Evolutionary conservation across 2,329 filamentous ascomycete species (phyloP).

Genomic region (Ophiostoma ulmi): DNA sequence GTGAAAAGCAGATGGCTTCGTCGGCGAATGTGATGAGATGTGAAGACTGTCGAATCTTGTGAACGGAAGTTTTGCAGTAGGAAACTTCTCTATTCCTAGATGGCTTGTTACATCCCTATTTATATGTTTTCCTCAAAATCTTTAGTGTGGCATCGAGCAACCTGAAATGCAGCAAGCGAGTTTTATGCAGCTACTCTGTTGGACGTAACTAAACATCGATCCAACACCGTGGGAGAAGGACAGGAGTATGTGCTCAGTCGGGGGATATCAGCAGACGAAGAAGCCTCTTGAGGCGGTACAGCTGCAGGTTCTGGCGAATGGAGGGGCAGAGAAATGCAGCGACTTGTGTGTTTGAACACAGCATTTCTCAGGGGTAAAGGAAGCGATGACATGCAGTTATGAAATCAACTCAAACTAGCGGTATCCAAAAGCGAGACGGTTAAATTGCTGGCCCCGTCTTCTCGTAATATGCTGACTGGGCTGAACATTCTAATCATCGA

Average conservation of each 20-base stretch:
- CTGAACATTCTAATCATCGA: background rate
- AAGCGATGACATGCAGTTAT: slow-evolving; percentile 22
- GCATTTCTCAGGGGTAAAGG: slow-evolving; percentile 23
- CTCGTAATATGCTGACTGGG: background rate
- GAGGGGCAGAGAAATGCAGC: slow-evolving; percentile 1
- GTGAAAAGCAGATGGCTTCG: background rate
- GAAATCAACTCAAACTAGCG: slow-evolving; percentile 17
- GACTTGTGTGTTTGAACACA: slow-evolving; percentile 15
- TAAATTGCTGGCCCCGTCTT: background rate
- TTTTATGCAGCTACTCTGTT: background rate
- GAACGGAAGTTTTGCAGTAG: background rate
- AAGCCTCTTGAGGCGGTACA: background rate
- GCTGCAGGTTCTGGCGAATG: slow-evolving; percentile 14
- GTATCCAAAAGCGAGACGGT: slow-evolving; percentile 12
- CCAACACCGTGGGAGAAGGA: slow-evolving; percentile 2
- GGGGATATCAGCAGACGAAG: background rate
- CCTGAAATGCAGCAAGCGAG: slow-evolving; percentile 10
- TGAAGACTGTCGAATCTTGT: background rate
- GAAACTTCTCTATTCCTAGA: background rate
- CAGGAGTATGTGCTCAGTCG: background rate
- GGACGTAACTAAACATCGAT: slow-evolving; percentile 1
- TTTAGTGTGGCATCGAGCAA: background rate
- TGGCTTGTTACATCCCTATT: slow-evolving; percentile 20
- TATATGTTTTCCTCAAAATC: slow-evolving; percentile 9
- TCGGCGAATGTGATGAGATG: background rate